Conservation (phyloP, 345 rosid genomes). For the Pistacia atlantica region DNA sequence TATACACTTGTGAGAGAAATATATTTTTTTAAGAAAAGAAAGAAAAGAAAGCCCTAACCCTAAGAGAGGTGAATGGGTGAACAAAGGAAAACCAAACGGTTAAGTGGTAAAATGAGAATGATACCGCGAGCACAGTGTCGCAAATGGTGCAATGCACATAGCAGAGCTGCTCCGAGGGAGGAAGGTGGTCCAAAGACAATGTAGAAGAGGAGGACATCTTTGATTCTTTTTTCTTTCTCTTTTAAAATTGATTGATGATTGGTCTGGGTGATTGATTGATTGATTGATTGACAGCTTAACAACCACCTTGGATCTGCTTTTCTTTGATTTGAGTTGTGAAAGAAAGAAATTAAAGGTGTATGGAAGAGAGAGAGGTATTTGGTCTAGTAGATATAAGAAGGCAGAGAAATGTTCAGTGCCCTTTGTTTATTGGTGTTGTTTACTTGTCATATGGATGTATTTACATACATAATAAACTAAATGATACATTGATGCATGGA, state of each 20-base stretch:
- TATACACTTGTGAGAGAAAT: too few species aligned
- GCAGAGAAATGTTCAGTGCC: constrained; percentile 20
- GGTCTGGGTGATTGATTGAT: constrained; percentile 30
- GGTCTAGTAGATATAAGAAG: constrained; percentile 27
- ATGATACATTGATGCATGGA: constrained; percentile 13
- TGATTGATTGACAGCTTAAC: constrained; percentile 65
- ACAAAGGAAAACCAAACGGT: neutral
- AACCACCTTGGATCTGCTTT: constrained; percentile 52
- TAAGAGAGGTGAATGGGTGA: constrained; percentile 5
- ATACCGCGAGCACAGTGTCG: constrained; percentile 63
- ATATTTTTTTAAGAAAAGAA: neutral
- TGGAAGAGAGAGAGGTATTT: constrained; percentile 21
- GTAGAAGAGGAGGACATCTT: constrained; percentile 44
- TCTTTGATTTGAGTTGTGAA: constrained; percentile 33
- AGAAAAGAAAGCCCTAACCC: constrained; percentile 9
- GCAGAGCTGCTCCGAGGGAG: constrained; percentile 59
- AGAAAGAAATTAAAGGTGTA: constrained; percentile 11
- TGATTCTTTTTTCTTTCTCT: constrained; percentile 20
- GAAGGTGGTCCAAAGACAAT: constrained; percentile 39
- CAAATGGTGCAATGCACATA: constrained; percentile 62
- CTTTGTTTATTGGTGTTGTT: constrained; percentile 23
- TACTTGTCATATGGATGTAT: constrained; percentile 2
- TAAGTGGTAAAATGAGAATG: neutral
- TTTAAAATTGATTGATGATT: constrained; percentile 34
- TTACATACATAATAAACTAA: neutral